phyloP scores from a whole-genome alignment of 306 rosid species.

The Pachyrhizus erosus region DNA sequence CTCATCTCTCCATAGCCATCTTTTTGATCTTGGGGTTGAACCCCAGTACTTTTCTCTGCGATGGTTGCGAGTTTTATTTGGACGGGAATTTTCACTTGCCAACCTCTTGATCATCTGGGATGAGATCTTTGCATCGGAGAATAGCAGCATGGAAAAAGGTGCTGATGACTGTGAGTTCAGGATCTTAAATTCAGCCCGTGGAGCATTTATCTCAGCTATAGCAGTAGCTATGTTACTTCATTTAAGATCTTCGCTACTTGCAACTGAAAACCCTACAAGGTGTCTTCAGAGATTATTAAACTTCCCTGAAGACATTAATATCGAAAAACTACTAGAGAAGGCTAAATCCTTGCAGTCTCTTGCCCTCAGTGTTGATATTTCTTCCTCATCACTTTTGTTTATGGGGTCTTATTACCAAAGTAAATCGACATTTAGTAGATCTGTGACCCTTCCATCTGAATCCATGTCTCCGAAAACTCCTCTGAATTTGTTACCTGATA shows the following conservation, averaged over 20 bases:
- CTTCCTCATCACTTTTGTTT: constrained; percentile 53
- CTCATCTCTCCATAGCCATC: constrained; percentile 88
- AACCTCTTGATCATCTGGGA: constrained; percentile 88
- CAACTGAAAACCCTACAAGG: constrained; percentile 87
- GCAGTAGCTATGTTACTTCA: constrained; percentile 93
- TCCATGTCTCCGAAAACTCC: constrained; percentile 73
- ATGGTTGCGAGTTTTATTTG: constrained; percentile 94
- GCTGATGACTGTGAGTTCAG: constrained; percentile 57
- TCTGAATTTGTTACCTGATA: constrained; percentile 67
- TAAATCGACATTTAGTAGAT: constrained; percentile 53
- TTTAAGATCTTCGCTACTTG: constrained; percentile 91
- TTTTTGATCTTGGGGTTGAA: constrained; percentile 91
- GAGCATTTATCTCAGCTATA: constrained; percentile 82
- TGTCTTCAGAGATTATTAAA: constrained; percentile 93
- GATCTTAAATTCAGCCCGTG: constrained; percentile 79
- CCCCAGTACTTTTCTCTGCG: constrained; percentile 98
- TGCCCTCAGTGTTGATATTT: constrained; percentile 67
- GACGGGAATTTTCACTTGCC: constrained; percentile 91
- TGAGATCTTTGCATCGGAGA: constrained; percentile 84
- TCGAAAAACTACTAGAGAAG: constrained; percentile 76
- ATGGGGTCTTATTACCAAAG: constrained; percentile 48
- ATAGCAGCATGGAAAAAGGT: constrained; percentile 53
- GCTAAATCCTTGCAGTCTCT: constrained; percentile 84
- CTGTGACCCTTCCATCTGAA: constrained; percentile 63
- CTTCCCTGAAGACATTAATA: constrained; percentile 73